Evolutionary conservation across 192 early-diverging fungal genomes (phyloP).

Genomic region (Coemansia sp.): DNA sequence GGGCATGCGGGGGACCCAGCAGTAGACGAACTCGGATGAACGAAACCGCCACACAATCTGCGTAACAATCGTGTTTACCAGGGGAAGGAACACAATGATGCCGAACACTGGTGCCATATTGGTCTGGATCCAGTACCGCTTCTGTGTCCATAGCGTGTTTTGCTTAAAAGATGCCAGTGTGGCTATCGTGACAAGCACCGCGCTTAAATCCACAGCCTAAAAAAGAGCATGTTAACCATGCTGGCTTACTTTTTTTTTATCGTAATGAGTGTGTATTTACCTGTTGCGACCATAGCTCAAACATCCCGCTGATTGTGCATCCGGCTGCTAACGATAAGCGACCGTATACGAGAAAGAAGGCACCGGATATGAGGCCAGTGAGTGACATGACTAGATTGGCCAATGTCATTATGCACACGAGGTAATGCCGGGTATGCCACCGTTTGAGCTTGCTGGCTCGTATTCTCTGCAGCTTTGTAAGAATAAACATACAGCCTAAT

Average conservation of each 20-base stretch:
- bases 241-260: background rate
- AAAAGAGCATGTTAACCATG: background rate
- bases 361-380: slow-evolving; percentile 21
- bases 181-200: slow-evolving; percentile 24
- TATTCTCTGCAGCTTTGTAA: slow-evolving; percentile 10
- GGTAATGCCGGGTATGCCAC: slow-evolving; percentile 36
- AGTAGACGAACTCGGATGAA: slow-evolving; percentile 43
- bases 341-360: slow-evolving; percentile 34
- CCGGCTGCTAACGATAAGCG: slow-evolving; percentile 24
- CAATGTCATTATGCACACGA: slow-evolving; percentile 12
- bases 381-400: slow-evolving; percentile 19
- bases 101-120: slow-evolving; percentile 39
- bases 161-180: slow-evolving; percentile 23
- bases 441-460: background rate
- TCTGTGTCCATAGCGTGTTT: slow-evolving; percentile 15
- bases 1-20: slow-evolving; percentile 49
- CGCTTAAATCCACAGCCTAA: slow-evolving; percentile 32
- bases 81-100: slow-evolving; percentile 27
- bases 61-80: slow-evolving; percentile 21
- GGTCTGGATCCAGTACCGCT: slow-evolving; percentile 42
- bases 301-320: slow-evolving; percentile 43
- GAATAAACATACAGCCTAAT: slow-evolving; percentile 17
- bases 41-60: slow-evolving; percentile 49
- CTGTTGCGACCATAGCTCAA: slow-evolving; percentile 44
- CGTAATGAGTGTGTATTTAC: slow-evolving; percentile 14